Conservation (phyloP, 169 alveolate genomes). For the Amoebophrya sp. region DNA sequence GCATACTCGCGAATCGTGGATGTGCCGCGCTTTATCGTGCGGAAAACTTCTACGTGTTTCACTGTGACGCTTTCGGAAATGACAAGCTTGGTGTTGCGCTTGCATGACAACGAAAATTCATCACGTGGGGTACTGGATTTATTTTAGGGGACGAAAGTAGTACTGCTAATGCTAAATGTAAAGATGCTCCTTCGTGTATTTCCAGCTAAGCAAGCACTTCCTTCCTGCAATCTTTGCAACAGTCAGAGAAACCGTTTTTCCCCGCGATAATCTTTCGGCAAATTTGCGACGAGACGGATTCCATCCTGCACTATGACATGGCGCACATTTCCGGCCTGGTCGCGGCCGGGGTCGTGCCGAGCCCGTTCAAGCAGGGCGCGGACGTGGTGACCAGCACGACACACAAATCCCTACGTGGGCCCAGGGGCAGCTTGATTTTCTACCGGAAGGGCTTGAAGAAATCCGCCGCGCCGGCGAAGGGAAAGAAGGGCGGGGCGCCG, state of each 20-base stretch:
- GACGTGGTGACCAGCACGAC: constrained; percentile 94
- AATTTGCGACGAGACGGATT: constrained; percentile 87
- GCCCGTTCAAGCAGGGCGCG: constrained; percentile 63
- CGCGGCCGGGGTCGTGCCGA: constrained; percentile 79
- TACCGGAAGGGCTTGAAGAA: constrained; percentile 22
- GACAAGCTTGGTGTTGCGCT: too few relatives aligned
- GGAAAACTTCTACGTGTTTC: too few relatives aligned
- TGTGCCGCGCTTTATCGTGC: constrained; percentile 70
- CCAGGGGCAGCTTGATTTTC: neutral
- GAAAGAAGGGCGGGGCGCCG: constrained; percentile 36
- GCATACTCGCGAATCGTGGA: constrained; percentile 72
- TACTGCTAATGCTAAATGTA: too few relatives aligned
- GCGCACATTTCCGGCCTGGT: constrained; percentile 85
- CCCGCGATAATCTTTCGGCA: constrained; percentile 50
- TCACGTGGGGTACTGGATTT: too few relatives aligned
- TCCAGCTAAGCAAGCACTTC: too few relatives aligned
- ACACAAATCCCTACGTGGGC: constrained; percentile 60
- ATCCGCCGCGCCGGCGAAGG: too few relatives aligned
- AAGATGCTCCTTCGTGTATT: too few relatives aligned
- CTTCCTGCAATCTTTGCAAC: too few relatives aligned
- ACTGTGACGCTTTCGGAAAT: too few relatives aligned
- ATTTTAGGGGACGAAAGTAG: too few relatives aligned
- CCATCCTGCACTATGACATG: constrained; percentile 89
- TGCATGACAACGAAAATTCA: too few relatives aligned
- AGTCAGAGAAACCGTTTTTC: too few relatives aligned